phyloP scores from a whole-genome alignment of 257 asterid species.

The Thymus quinquecostatus region DNA sequence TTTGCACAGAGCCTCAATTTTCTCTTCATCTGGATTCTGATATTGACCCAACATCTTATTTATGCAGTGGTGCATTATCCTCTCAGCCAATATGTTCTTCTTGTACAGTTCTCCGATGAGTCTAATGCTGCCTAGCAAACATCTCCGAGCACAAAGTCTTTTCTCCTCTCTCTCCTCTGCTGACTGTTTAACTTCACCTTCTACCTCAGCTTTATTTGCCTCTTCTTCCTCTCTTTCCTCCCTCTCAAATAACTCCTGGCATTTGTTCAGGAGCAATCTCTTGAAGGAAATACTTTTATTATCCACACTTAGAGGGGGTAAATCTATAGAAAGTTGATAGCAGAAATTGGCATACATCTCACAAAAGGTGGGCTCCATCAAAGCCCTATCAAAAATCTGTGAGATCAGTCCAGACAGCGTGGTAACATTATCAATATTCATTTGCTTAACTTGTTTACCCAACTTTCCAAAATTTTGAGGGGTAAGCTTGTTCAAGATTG shows the following conservation, averaged over 20 bases:
- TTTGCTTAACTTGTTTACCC: slow-evolving; percentile 77
- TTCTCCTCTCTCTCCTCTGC: slow-evolving; percentile 83
- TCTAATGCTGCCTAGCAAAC: slow-evolving; percentile 84
- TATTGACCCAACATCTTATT: slow-evolving; percentile 67
- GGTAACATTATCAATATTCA: slow-evolving; percentile 66
- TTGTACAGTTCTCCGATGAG: slow-evolving; percentile 85
- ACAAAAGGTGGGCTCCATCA: slow-evolving; percentile 91
- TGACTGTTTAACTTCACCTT: slow-evolving; percentile 74
- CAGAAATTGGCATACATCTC: slow-evolving; percentile 93
- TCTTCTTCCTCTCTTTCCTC: slow-evolving; percentile 85
- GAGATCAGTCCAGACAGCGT: slow-evolving; percentile 78
- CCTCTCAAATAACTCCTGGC: slow-evolving; percentile 91
- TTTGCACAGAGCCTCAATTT: slow-evolving; percentile 85
- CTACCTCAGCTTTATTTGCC: slow-evolving; percentile 70
- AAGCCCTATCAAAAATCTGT: slow-evolving; percentile 87
- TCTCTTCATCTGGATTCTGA: slow-evolving; percentile 81
- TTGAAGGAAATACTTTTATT: slow-evolving; percentile 68
- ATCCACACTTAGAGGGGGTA: slow-evolving; percentile 72
- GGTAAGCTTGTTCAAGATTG: slow-evolving; percentile 81
- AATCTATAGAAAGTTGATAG: slow-evolving; percentile 62
- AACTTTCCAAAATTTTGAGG: slow-evolving; percentile 85
- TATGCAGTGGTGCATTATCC: slow-evolving; percentile 87
- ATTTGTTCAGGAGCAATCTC: slow-evolving; percentile 78
- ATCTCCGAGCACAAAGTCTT: slow-evolving; percentile 64
- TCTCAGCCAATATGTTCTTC: slow-evolving; percentile 87